A percentile compares a stretch with the other conserved stretches of the same genome.
Conservation (phyloP, 345 rosid genomes). For the sweet orange (Citrus sinensis) region DVS_A1.0 CM039168.1:27268501-27269000, state of each 20-base stretch:
- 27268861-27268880: neutral
- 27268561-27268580: constrained; percentile 13
- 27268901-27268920: neutral
- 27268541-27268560: neutral
- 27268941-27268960: neutral
- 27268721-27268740: constrained; percentile 12
- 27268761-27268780: constrained; percentile 12
- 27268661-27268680: constrained; percentile 56
- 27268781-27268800: constrained; percentile 6
- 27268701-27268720: neutral
- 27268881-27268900: neutral
- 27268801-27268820: constrained; percentile 1
- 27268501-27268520: neutral
- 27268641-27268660: constrained; percentile 63
- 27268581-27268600: constrained; percentile 2
- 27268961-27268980: neutral
- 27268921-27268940: neutral
- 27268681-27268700: constrained; percentile 51
- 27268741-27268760: constrained; percentile 1
- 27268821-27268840: constrained; percentile 20
- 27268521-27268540: neutral
- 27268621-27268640: constrained; percentile 16
- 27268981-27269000: neutral
- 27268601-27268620: constrained; percentile 6
- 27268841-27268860: constrained; percentile 4